Percentiles rank a stretch among this genome's conserved stretches.
These are phyloP conservation scores for Cruciata laevipes DNA, from an alignment of 257 asterid species.

Conservation along the genomic window DNA sequence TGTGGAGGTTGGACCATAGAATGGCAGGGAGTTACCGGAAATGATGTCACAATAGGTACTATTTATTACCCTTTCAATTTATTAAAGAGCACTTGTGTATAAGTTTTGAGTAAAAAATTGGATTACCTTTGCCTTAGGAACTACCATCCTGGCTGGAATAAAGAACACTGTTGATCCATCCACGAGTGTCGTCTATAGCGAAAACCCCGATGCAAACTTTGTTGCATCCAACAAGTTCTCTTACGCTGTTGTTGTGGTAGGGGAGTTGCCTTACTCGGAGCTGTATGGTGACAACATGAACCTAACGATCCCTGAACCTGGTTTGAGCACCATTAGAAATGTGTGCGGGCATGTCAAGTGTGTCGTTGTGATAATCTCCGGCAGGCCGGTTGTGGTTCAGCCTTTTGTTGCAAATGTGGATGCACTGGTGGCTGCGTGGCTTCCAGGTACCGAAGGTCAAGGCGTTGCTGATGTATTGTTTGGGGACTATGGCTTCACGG, in stretches of 20 bases:
- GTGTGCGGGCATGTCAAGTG: slow-evolving; percentile 59
- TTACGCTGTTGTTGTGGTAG: slow-evolving; percentile 68
- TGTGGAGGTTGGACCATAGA: slow-evolving; percentile 95
- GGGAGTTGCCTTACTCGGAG: slow-evolving; percentile 70
- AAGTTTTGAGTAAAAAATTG: neutral
- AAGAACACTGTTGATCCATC: slow-evolving; percentile 70
- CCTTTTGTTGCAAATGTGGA: slow-evolving; percentile 45
- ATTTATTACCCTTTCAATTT: slow-evolving; percentile 7
- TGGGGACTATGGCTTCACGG: slow-evolving; percentile 64
- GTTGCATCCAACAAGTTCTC: slow-evolving; percentile 44
- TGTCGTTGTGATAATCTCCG: slow-evolving; percentile 61
- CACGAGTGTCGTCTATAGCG: slow-evolving; percentile 45
- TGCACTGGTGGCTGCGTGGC: slow-evolving; percentile 87
- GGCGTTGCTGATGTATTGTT: slow-evolving; percentile 65
- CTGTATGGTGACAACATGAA: slow-evolving; percentile 54
- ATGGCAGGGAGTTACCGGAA: slow-evolving; percentile 79
- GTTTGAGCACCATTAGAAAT: slow-evolving; percentile 43
- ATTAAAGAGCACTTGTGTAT: neutral
- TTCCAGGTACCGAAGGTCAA: slow-evolving; percentile 78
- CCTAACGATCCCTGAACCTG: slow-evolving; percentile 52
- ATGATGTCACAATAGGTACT: slow-evolving; percentile 54
- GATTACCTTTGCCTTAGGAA: slow-evolving; percentile 38
- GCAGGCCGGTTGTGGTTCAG: slow-evolving; percentile 70
- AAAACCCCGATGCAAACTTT: slow-evolving; percentile 45
- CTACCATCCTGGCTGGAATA: slow-evolving; percentile 60